These are phyloP conservation scores for Uronychia binucleata DNA, from an alignment of 73 alveolate genomes.

Conservation along the genomic window DNA sequence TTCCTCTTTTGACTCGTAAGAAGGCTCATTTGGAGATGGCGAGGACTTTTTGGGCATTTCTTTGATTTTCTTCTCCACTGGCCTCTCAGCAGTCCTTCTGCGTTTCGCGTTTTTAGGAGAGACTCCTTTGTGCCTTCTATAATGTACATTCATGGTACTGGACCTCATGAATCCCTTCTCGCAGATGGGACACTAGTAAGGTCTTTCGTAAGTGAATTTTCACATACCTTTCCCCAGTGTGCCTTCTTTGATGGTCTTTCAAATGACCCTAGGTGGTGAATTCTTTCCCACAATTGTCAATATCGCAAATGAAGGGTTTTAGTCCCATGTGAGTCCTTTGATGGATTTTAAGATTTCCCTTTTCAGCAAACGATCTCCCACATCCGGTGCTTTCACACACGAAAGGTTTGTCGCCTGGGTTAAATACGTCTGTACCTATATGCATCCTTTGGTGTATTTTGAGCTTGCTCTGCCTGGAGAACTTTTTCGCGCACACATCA, in stretches of 20 bases:
- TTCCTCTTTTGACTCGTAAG: too few species aligned
- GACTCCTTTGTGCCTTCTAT: neutral
- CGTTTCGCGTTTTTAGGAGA: too few species aligned
- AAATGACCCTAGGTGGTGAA: neutral
- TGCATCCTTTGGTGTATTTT: constrained; percentile 69
- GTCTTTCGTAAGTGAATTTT: too few species aligned
- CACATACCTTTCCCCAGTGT: neutral
- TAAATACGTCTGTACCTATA: constrained; percentile 8
- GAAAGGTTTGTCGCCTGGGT: neutral
- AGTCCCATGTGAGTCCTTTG: neutral
- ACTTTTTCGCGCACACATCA: constrained; percentile 52
- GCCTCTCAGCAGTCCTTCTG: too few species aligned
- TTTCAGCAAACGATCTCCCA: neutral
- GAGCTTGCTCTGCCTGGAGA: constrained; percentile 61
- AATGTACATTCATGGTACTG: neutral
- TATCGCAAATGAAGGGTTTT: neutral
- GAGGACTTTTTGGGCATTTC: too few species aligned
- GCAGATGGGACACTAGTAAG: neutral
- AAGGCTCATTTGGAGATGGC: too few species aligned
- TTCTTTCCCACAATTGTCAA: neutral
- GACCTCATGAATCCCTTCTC: neutral
- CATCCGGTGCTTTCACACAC: neutral
- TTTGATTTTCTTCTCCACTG: too few species aligned
- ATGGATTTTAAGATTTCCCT: neutral
- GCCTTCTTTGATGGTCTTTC: neutral